A percentile compares a stretch with the other conserved stretches of the same genome.
phyloP scores from a whole-genome alignment of 2,329 filamentous ascomycete species.

The Monosporascus sp. region DNA sequence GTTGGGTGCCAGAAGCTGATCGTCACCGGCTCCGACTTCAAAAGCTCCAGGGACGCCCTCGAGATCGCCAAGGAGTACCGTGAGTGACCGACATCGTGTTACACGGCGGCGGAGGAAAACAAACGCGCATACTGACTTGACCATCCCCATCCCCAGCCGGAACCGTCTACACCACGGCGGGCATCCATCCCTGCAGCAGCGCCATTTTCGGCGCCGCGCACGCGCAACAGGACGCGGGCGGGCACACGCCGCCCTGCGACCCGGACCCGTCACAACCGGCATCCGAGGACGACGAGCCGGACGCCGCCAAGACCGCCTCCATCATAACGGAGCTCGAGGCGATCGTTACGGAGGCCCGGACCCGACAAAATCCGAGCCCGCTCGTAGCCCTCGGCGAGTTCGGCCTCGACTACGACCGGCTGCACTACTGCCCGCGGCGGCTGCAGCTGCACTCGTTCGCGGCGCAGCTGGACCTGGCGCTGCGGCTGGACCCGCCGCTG shows the following conservation, averaged over 20 bases:
- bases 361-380: constrained; percentile 28
- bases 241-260: constrained; percentile 49
- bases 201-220: constrained; percentile 64
- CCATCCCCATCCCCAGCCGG: constrained; percentile 48
- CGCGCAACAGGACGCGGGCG: constrained; percentile 35
- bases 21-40: constrained; percentile 84
- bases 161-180: constrained; percentile 82
- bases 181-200: constrained; percentile 88
- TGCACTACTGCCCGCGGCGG: constrained; percentile 74
- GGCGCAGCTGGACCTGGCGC: constrained; percentile 73
- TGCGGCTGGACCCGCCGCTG: constrained; percentile 62
- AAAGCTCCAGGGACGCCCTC: constrained; percentile 70
- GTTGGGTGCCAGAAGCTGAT: constrained; percentile 86
- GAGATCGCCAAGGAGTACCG: constrained; percentile 68
- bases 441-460: constrained; percentile 82
- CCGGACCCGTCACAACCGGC: constrained; percentile 43
- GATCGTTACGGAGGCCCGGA: constrained; percentile 57
- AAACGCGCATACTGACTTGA: background rate
- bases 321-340: constrained; percentile 57
- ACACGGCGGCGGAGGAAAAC: no score
- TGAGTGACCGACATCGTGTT: constrained; percentile 35
- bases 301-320: constrained; percentile 37
- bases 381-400: constrained; percentile 89
- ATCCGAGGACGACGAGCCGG: constrained; percentile 43
- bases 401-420: constrained; percentile 90